Evolutionary conservation across 495 filamentous ascomycete species (phyloP).

Genomic region (Neurospora sp.): DNA sequence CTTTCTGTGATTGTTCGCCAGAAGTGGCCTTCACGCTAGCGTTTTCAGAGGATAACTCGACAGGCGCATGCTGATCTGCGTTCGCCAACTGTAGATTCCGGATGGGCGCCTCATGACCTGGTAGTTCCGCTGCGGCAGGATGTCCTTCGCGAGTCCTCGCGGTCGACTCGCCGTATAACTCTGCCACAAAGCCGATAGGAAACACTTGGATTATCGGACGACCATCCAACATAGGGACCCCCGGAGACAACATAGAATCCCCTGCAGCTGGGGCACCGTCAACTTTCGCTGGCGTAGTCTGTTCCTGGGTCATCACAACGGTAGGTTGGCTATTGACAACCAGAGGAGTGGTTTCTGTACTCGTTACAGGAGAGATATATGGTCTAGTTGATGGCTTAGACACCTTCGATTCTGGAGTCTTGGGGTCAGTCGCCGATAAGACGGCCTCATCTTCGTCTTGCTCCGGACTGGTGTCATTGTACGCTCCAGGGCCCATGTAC

Average conservation of each 20-base stretch:
- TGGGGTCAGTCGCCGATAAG: not conserved
- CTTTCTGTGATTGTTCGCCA: not conserved
- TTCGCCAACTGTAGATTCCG: slow-evolving; percentile 1
- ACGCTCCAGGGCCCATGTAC: slow-evolving; percentile 30
- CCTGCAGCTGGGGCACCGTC: not conserved
- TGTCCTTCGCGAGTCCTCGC: slow-evolving; percentile 27
- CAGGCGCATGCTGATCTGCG: slow-evolving; percentile 14
- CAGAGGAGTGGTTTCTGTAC: slow-evolving; percentile 15
- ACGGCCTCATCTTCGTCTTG: slow-evolving; percentile 23
- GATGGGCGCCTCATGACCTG: slow-evolving; percentile 9
- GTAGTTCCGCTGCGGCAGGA: slow-evolving; percentile 34
- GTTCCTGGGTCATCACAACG: not conserved
- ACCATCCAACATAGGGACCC: slow-evolving; percentile 12
- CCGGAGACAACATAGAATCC: not conserved
- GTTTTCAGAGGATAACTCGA: slow-evolving; percentile 16
- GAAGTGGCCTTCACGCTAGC: slow-evolving; percentile 6
- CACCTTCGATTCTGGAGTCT: not conserved
- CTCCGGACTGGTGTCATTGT: slow-evolving; percentile 26
- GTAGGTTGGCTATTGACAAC: slow-evolving; percentile 7
- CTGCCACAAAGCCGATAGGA: slow-evolving; percentile 34
- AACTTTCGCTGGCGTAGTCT: not conserved
- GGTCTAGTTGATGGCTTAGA: not conserved
- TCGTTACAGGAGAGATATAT: slow-evolving; percentile 11
- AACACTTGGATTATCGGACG: slow-evolving; percentile 14
- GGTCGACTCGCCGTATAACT: slow-evolving; percentile 29